Evolutionary conservation across 2,329 filamentous ascomycete species (phyloP).

Genomic region (Pseudocercospora musae): DNA sequence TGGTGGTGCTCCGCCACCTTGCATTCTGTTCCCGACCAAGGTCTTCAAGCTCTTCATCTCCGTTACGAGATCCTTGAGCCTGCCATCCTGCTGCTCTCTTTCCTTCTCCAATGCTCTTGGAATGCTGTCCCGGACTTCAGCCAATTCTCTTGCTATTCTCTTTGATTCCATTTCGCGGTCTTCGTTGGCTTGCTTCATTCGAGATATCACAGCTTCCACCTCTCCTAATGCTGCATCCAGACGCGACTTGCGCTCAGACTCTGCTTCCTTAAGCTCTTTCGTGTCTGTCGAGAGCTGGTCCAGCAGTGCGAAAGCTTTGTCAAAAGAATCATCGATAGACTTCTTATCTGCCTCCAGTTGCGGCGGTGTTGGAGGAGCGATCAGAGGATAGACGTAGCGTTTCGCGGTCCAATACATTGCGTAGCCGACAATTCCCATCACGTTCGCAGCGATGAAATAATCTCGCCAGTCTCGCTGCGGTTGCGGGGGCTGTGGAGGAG

Average conservation of each 20-base stretch:
- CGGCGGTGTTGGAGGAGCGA: conserved; percentile 88
- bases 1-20: conserved; percentile 18
- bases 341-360: conserved; percentile 93
- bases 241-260: conserved; percentile 77
- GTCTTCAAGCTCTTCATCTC: conserved; percentile 93
- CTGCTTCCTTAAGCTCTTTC: conserved; percentile 77
- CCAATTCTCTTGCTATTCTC: conserved; percentile 81
- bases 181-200: conserved; percentile 76
- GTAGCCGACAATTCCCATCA: conserved; percentile 84
- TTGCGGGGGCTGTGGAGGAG: conserved; percentile 52
- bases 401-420: conserved; percentile 85
- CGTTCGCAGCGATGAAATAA: conserved; percentile 99
- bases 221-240: conserved; percentile 79
- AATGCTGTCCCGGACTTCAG: conserved; percentile 75
- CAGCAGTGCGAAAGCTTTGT: conserved; percentile 83
- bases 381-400: conserved; percentile 87
- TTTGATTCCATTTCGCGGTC: conserved; percentile 84
- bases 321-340: conserved; percentile 87
- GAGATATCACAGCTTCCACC: conserved; percentile 75
- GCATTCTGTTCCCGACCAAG: conserved; percentile 65
- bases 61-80: conserved; percentile 77
- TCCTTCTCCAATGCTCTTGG: conserved; percentile 86
- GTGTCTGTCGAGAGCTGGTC: conserved; percentile 93
- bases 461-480: conserved; percentile 93
- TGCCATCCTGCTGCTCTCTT: conserved; percentile 75